phyloP scores from a whole-genome alignment of 495 filamentous ascomycete species.

The Aspergillus cavernicola region DNA sequence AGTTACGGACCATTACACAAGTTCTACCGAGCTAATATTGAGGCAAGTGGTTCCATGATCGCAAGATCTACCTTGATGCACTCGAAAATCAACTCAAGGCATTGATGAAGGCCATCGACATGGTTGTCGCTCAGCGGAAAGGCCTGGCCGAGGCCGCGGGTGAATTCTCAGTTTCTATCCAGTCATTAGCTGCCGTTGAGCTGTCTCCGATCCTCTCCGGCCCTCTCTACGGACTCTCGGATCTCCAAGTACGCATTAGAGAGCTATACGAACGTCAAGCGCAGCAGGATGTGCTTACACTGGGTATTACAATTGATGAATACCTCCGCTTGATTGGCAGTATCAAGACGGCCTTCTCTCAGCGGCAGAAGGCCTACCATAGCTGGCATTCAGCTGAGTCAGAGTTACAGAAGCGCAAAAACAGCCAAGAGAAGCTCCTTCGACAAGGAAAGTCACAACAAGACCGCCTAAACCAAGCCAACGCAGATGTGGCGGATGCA shows the following conservation, averaged over 20 bases:
- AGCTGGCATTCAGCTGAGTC: conserved; percentile 86
- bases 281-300: conserved; percentile 91
- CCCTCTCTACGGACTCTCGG: conserved; percentile 84
- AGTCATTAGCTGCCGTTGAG: conserved; percentile 83
- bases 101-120: conserved; percentile 88
- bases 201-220: conserved; percentile 82
- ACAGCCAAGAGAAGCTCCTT: conserved; percentile 85
- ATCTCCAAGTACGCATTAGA: conserved; percentile 86
- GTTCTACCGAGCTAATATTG: neutral
- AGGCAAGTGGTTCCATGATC: conserved; percentile 91
- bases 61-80: conserved; percentile 88
- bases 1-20: conserved; percentile 28
- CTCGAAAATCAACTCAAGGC: conserved; percentile 93
- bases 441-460: conserved; percentile 92
- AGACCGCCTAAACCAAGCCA: conserved; percentile 85
- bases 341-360: conserved; percentile 85
- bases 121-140: conserved; percentile 85
- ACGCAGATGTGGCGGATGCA: conserved; percentile 87
- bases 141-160: conserved; percentile 87
- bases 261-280: conserved; percentile 96
- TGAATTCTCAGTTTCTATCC: conserved; percentile 89
- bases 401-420: conserved; percentile 81
- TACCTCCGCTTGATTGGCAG: conserved; percentile 94
- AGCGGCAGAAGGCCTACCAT: conserved; percentile 93
- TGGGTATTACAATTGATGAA: conserved; percentile 96